Percentiles rank a stretch among this genome's conserved stretches.
Evolutionary conservation across 169 alveolate genomes (phyloP).

Genomic region (Plasmodium gonderi): DNA sequence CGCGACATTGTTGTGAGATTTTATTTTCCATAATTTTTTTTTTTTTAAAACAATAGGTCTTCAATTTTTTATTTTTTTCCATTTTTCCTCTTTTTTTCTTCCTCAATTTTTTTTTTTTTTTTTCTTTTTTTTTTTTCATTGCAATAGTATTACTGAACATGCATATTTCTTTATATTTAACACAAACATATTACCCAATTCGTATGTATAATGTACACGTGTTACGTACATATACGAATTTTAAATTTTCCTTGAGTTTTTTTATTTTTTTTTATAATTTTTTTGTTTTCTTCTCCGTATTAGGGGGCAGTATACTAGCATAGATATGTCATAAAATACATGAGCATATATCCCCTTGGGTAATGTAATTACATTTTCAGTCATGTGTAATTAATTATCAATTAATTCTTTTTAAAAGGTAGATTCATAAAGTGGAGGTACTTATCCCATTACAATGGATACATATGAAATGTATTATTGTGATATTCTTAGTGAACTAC

Average conservation of each 20-base stretch:
- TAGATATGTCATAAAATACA: too few species aligned
- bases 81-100: background rate
- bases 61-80: background rate
- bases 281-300: background rate
- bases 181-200: background rate
- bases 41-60: background rate
- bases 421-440: too few species aligned
- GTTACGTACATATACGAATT: background rate
- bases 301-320: too few species aligned
- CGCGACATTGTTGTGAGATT: background rate
- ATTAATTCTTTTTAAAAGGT: too few species aligned
- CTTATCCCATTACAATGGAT: too few species aligned
- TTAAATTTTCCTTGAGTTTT: background rate
- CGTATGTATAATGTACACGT: background rate
- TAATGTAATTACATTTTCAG: too few species aligned
- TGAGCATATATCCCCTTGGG: too few species aligned
- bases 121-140: background rate
- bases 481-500: background rate
- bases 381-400: too few species aligned
- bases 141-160: background rate
- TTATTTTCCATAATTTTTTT: background rate
- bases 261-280: background rate
- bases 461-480: background rate
- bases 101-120: background rate
- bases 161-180: background rate